Base-by-base conservation (phyloP, 148 eudicot genomes). In the Camellia japonica region DNA sequence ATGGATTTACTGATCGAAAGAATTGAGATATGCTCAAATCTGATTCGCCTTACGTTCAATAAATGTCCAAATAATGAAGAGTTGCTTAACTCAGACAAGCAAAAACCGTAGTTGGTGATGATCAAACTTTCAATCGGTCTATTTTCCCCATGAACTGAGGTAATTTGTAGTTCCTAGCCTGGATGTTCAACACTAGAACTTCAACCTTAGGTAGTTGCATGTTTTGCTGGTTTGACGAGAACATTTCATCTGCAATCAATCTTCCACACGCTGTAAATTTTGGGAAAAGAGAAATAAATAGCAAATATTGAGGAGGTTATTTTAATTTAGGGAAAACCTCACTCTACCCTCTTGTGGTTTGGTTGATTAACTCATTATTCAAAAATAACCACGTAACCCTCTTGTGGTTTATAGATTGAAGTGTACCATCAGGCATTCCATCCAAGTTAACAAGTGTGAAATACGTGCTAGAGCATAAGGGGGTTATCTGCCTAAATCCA, bases 181-280 rank as follows among this genome's bases (percentile, higher is more conserved):
- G 43, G 51, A 80, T 65, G 76, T 80, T 85, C 75, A 85, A 68
- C 68, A 85, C 56, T 44, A 85, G 68, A 41, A 80, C 87, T 76
- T 82, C 82, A 55, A 62, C 81, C 19, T 46, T 23, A 2, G 81
- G 85, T 13, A 83, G 51, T 51, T 82, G 64, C 52, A 80, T 43
- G 71, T 85, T 51, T 18, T 20, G n/a, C 83, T 81, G 82, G 60
- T 47, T 42, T 65, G 81, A 75, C 64, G 82, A 75, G 73, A 78
- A 80, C n/a, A 14, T 42, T 61, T 83, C 76, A 83, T 79, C 85
- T 83, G 82, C 67, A 68, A 62, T 2, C 30, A 60, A 12, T 20
- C 11, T 76, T 62, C 18, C 0, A n/a, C 41, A 5, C 19, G 2
- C 19, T 4, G 18, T 49, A 13, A 62, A 42, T 19, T 20, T 5